phyloP scores from a whole-genome alignment of 2,329 filamentous ascomycete genomes.

The Lachnellula hyalina region DNA sequence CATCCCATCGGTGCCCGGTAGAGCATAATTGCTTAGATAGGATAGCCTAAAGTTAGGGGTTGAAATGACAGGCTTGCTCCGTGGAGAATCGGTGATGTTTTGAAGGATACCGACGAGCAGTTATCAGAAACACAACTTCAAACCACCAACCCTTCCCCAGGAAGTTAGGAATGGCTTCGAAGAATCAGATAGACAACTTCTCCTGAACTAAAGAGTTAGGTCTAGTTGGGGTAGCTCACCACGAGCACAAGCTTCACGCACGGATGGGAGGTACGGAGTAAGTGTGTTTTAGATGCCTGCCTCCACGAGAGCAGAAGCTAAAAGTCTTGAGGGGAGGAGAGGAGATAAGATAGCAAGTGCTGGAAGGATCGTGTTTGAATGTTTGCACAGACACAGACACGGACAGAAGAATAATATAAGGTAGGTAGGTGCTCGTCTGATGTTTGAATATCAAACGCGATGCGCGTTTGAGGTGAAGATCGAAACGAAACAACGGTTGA shows the following conservation, averaged over 20 bases:
- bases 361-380: not conserved
- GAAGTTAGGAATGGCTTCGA: not conserved
- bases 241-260: no score
- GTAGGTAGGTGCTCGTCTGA: not conserved
- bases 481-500: conserved; percentile 2
- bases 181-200: not conserved
- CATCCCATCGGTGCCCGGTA: not conserved
- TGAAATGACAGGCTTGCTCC: not conserved
- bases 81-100: not conserved
- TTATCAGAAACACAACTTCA: not conserved
- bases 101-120: not conserved
- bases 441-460: not conserved
- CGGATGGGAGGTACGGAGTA: no score
- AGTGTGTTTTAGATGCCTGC: no score
- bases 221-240: no score
- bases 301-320: no score
- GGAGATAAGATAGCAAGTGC: no score
- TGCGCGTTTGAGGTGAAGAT: not conserved
- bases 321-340: no score
- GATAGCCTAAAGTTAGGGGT: not conserved
- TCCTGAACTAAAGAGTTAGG: not conserved
- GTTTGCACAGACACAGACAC: not conserved
- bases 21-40: not conserved
- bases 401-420: not conserved
- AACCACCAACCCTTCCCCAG: not conserved